Percentiles rank a stretch among this genome's conserved stretches.
These are phyloP conservation scores for Friedmanniomyces simplex DNA, from an alignment of 495 filamentous ascomycete genomes.

Conservation along the genomic window DNA sequence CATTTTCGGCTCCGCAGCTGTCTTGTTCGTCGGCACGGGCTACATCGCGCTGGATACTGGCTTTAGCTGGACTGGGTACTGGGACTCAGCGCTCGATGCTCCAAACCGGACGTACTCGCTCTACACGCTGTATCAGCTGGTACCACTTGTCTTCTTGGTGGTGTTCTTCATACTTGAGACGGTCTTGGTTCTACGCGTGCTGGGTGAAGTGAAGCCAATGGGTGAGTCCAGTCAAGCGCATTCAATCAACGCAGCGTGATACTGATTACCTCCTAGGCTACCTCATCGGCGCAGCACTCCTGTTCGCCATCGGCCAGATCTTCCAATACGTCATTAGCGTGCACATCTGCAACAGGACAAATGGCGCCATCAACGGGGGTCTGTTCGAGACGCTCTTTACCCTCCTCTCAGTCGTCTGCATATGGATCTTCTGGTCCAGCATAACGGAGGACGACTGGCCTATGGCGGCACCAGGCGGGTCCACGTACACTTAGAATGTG, in stretches of 20 bases:
- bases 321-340: conserved; percentile 91
- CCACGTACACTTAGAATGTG: conserved; percentile 13
- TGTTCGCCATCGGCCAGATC: conserved; percentile 87
- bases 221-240: conserved; percentile 38
- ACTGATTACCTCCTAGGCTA: conserved; percentile 50
- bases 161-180: conserved; percentile 74
- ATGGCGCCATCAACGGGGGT: conserved; percentile 81
- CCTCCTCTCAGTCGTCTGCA: conserved; percentile 60
- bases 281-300: conserved; percentile 56
- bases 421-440: conserved; percentile 97
- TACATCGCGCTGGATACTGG: conserved; percentile 95
- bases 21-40: conserved; percentile 79
- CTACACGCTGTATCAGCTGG: conserved; percentile 88
- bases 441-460: conserved; percentile 99
- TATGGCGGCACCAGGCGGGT: conserved; percentile 36
- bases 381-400: conserved; percentile 93
- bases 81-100: conserved; percentile 36
- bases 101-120: conserved; percentile 65
- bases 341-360: conserved; percentile 72
- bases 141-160: conserved; percentile 77
- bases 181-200: conserved; percentile 67
- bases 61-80: conserved; percentile 73
- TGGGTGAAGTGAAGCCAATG: conserved; percentile 84
- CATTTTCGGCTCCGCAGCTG: conserved; percentile 53
- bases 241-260: not conserved